Evolutionary conservation across 345 rosid genomes (phyloP), one percentile per base, ranked within the genome.

Genomic region (Lagerstroemia speciosa): DNA sequence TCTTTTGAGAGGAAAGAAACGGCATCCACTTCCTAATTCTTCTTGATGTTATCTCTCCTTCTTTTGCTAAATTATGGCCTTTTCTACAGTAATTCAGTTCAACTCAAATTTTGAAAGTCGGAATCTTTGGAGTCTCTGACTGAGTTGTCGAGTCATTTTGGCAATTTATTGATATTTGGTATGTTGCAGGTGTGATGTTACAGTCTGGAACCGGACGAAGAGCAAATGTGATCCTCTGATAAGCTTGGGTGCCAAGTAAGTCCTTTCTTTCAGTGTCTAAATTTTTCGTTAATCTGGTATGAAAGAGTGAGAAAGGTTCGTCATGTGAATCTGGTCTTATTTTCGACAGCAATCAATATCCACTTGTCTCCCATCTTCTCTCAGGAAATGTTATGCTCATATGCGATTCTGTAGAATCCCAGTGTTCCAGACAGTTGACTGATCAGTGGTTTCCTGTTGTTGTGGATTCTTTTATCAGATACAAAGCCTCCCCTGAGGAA

Each of bases 201-300:
- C 92, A 31, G 85, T 93, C 61, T 93, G 98, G 97, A 93, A 90
- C 66, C 84, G 98, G 75, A 93, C 98, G 45, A 82, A 82, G 83
- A 87, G 92, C 85, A 93, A 93, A 81, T 93, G 98, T 74, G 97
- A 89, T 79, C 86, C 88, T 79, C 89, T 90, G 68, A 72, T 86
- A 67, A 82, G 84, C 82, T 74, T 87, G 74, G 97, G 98, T 65
- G 98, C 97, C 55, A 85, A 86, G 97, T 90, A 81, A 89, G 96
- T 77, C 50, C 36, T 71, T 62, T 27, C 16, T 32, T 8, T 5
- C 7, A 5, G 31, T 68, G 10, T 58, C 34, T 6, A 14, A 58
- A 29, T 8, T 58, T 27, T 34, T 27, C 30, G 15, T 38, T 22
- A 5, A 9, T 52, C 6, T n/a, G 58, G 58, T 1, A 5, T 46